Evolutionary conservation across 2,329 filamentous ascomycete species (phyloP).

Genomic region (Neoscytalidium dimidiatum): DNA sequence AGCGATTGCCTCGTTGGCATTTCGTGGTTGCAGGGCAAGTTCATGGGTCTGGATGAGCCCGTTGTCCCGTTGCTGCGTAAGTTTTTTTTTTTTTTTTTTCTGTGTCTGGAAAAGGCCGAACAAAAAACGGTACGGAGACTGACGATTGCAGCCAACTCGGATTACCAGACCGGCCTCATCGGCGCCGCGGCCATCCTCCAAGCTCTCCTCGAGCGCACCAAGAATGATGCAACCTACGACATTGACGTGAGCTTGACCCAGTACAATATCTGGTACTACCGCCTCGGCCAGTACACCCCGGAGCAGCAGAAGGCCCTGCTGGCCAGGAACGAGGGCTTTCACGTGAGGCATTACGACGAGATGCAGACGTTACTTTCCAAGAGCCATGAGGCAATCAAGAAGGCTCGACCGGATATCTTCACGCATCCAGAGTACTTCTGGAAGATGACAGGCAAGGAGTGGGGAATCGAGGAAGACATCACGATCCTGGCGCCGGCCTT

Average conservation of each 20-base stretch:
- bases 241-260: conserved; percentile 19
- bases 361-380: conserved; percentile 16
- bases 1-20: conserved; percentile 25
- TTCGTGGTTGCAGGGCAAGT: conserved; percentile 16
- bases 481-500: conserved; percentile 13
- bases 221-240: conserved; percentile 14
- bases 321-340: conserved; percentile 11
- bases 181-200: conserved; percentile 46
- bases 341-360: conserved; percentile 19
- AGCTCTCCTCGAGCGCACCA: conserved; percentile 40
- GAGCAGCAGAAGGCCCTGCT: not conserved
- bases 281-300: conserved; percentile 11
- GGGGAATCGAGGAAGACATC: conserved; percentile 16
- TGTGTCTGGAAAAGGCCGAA: too few species aligned
- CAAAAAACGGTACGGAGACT: not conserved
- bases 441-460: conserved; percentile 13
- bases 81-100: not conserved
- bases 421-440: conserved; percentile 6
- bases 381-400: not conserved
- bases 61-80: conserved; percentile 18
- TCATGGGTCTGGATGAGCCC: conserved; percentile 15
- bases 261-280: conserved; percentile 21
- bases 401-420: conserved; percentile 10
- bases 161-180: conserved; percentile 42
- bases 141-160: conserved; percentile 3